Conservation (phyloP, 2,329 filamentous ascomycete genomes). For the Fusarium sp. region DNA sequence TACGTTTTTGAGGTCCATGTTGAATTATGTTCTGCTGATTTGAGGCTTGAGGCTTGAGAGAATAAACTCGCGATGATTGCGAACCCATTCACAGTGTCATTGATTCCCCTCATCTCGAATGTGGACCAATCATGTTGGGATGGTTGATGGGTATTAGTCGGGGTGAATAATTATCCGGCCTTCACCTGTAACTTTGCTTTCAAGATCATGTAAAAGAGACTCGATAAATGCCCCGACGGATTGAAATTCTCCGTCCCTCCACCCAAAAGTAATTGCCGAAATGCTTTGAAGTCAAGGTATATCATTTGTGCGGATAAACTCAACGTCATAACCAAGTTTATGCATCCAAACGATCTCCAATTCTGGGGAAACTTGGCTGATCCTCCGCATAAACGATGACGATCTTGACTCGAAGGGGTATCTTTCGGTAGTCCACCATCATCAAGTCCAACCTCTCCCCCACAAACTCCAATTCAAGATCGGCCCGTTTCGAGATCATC, state of each 20-base stretch:
- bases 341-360: neutral
- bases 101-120: neutral
- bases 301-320: slow-evolving; percentile 6
- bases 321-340: slow-evolving; percentile 4
- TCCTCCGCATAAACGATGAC: slow-evolving; percentile 12
- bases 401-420: slow-evolving; percentile 8
- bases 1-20: neutral
- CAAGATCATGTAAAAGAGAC: too few species aligned
- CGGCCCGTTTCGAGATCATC: slow-evolving; percentile 15
- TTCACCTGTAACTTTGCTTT: neutral
- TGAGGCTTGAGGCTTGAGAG: neutral
- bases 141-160: fast-evolving
- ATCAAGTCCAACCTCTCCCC: neutral
- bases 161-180: neutral
- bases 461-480: slow-evolving; percentile 11
- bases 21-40: too few species aligned
- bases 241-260: too few species aligned
- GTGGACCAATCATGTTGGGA: neutral
- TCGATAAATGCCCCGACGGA: neutral
- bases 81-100: neutral
- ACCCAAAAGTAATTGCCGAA: too few species aligned
- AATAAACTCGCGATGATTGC: neutral
- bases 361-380: neutral
- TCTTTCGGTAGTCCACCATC: neutral
- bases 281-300: neutral